Conservation (phyloP, 495 filamentous ascomycete species). For the Chlorociboria aeruginascens region DNA sequence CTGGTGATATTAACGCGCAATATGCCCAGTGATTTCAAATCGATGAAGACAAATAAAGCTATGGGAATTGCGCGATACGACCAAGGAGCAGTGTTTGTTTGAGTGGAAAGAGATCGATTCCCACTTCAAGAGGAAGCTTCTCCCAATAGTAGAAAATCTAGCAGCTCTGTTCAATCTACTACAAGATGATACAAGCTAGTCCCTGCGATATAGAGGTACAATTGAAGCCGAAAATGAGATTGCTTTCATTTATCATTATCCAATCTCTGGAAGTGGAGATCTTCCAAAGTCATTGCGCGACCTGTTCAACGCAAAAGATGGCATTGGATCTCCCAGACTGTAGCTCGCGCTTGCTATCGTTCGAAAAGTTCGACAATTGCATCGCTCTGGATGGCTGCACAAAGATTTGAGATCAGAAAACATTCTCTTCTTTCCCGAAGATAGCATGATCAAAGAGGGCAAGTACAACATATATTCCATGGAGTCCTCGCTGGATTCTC, state of each 20-base stretch:
- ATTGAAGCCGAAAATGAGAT: neutral
- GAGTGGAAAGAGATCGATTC: slow-evolving; percentile 17
- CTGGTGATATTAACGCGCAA: slow-evolving; percentile 5
- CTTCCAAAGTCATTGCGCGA: neutral
- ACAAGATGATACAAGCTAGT: slow-evolving; percentile 10
- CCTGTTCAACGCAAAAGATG: slow-evolving; percentile 8
- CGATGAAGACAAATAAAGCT: slow-evolving; percentile 1
- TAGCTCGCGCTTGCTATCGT: slow-evolving; percentile 18
- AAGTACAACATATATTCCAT: neutral
- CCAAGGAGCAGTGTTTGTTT: slow-evolving; percentile 12
- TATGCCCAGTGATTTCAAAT: neutral
- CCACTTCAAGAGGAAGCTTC: neutral
- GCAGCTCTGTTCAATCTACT: slow-evolving; percentile 12
- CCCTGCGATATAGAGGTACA: slow-evolving; percentile 8
- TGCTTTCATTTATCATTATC: slow-evolving; percentile 9
- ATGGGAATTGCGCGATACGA: slow-evolving; percentile 2
- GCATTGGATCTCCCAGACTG: slow-evolving; percentile 9
- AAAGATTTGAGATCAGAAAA: slow-evolving; percentile 27
- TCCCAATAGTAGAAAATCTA: slow-evolving; percentile 10
- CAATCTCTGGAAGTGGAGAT: neutral
- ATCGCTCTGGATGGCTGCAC: slow-evolving; percentile 28
- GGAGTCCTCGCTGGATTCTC: slow-evolving; percentile 27
- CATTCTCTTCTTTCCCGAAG: slow-evolving; percentile 22
- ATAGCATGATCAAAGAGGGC: neutral
- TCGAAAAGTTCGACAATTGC: slow-evolving; percentile 23